Conservation (phyloP, 352 stramenopile species). For the Globisporangium apiculatum region DNA sequence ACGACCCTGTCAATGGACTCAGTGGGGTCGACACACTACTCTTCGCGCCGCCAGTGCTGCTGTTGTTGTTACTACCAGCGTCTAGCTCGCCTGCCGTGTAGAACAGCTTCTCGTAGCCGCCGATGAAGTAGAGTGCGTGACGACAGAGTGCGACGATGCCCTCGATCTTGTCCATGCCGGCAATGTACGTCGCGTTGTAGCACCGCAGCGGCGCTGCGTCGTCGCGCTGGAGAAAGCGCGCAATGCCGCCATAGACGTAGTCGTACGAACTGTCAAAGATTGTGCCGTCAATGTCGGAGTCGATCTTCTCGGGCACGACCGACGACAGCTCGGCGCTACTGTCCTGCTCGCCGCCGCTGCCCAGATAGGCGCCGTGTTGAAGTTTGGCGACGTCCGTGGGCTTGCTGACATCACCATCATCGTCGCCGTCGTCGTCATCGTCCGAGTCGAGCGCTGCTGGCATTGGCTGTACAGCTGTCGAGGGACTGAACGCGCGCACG, state of each 20-base stretch:
- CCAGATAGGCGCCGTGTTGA: neutral
- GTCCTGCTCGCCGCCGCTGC: constrained; percentile 1
- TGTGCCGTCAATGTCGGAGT: constrained; percentile 11
- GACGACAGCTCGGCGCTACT: constrained; percentile 6
- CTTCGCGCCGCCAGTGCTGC: neutral
- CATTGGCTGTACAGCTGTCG: neutral
- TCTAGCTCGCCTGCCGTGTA: constrained; percentile 11
- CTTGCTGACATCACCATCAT: neutral
- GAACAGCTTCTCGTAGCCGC: constrained; percentile 51
- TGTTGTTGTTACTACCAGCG: neutral
- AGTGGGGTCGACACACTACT: constrained; percentile 1
- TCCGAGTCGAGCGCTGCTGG: constrained; percentile 4
- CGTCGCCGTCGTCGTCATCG: constrained; percentile 10
- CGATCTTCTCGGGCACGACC: constrained; percentile 11
- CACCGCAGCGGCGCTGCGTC: constrained; percentile 55
- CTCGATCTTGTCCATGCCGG: constrained; percentile 45
- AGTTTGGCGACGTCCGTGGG: too few species aligned
- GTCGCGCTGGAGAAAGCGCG: constrained; percentile 53
- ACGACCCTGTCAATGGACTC: constrained; percentile 3
- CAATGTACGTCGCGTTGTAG: constrained; percentile 52
- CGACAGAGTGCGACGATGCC: constrained; percentile 53
- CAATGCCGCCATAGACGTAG: constrained; percentile 44
- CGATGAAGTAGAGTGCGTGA: constrained; percentile 59
- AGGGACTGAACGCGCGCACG: constrained; percentile 3
- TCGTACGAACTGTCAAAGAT: constrained; percentile 44